Base-by-base conservation (phyloP, 2,329 filamentous ascomycete genomes). In the Talaromyces sp. region DNA sequence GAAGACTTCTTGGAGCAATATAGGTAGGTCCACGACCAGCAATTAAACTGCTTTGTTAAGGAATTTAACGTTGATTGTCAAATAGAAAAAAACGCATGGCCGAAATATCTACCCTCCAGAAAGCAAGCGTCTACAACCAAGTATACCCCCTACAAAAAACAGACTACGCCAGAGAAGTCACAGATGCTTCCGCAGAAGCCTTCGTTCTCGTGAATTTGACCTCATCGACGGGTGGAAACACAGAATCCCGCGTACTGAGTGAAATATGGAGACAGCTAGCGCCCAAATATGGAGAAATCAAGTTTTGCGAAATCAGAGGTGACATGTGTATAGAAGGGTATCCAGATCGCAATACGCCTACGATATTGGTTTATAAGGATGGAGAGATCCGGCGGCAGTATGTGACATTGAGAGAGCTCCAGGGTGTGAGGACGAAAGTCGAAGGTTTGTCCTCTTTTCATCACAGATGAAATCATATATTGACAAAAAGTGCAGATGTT, bases 251-350 rank as follows among this genome's bases (percentile, higher is more conserved):
- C 66, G 83, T 97, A 3, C 79, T 98, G 71, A 88, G 89, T 0
- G 90, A 96, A 74, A 82, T 97, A 22, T 99, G 94, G 93, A 84
- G 89, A 41, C 88, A 93, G 73, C 85, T 95, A 47, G 94, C 95
- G 0, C 81, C 79, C 66, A 92, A 94, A 73, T 99, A 93, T 74
- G 92, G 93, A 22, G 94, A 99, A 69, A 83, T 99, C 77, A 99
- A 99, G 80, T 99, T 99, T 79, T 98, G 94, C 77, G 92, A 98
- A 80, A 98, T 99, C 70, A 87, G 89, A 70, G 95, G 89, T 7
- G 89, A 92, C 74, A 87, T 97, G 80, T 97, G 95, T 65, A 97
- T 99, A 71, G 95, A 98, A 76, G 92, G 92, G 47, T 99, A 99
- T 77, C 95, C 95, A 1, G 95, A 98, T 72, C 85, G 86, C 65